A percentile compares a stretch with the other conserved stretches of the same genome.
phyloP scores from a whole-genome alignment of 805 yeast species.

The Hanseniaspora lachancei region DNA sequence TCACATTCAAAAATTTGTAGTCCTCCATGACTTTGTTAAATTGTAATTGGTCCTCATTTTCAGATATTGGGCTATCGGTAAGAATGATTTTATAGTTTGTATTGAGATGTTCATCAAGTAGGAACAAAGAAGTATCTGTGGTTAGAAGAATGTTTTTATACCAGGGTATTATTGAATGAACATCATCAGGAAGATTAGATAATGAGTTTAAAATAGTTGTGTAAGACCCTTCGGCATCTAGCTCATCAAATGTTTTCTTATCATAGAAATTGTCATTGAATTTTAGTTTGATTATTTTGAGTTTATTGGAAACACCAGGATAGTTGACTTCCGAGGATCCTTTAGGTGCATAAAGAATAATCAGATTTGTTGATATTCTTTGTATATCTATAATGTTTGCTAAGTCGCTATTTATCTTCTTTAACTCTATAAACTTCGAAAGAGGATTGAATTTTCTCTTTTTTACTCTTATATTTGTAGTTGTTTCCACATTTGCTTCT shows the following conservation, averaged over 20 bases:
- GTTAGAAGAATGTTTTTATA: constrained; percentile 49
- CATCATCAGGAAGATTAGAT: constrained; percentile 64
- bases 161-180: constrained; percentile 50
- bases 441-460: constrained; percentile 12
- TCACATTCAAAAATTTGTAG: constrained; percentile 26
- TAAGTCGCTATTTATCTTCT: constrained; percentile 43
- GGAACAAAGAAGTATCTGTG: constrained; percentile 67
- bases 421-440: constrained; percentile 49
- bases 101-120: constrained; percentile 68
- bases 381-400: constrained; percentile 55
- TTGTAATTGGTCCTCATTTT: constrained; percentile 13
- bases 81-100: constrained; percentile 44
- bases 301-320: constrained; percentile 47
- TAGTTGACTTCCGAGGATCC: constrained; percentile 64
- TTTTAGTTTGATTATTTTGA: constrained; percentile 44
- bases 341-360: constrained; percentile 44
- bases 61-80: constrained; percentile 34
- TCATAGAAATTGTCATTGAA: constrained; percentile 1
- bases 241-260: background rate
- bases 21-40: constrained; percentile 23
- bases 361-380: constrained; percentile 36
- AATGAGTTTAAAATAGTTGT: constrained; percentile 25
- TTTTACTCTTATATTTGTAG: constrained; percentile 8
- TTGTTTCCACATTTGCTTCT: constrained; percentile 16
- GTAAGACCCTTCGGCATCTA: background rate